Percentiles rank a stretch among this genome's conserved stretches.
These are phyloP conservation scores for Anisogramma anomala DNA, from an alignment of 2,329 filamentous ascomycete species.

Conservation along the genomic window DNA sequence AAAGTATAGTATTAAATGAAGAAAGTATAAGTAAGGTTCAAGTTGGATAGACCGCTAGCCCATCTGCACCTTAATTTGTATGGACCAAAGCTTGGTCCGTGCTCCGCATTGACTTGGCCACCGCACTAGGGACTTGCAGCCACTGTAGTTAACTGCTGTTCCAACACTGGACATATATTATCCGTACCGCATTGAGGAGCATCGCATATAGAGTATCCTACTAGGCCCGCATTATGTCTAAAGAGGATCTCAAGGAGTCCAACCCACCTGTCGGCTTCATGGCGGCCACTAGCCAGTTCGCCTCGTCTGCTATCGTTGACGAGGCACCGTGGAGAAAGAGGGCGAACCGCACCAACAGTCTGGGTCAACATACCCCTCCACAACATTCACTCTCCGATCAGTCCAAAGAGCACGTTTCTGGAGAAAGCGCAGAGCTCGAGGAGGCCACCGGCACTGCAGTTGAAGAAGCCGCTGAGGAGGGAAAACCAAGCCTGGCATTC, in stretches of 20 bases:
- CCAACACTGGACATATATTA: no score
- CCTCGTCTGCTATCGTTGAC: constrained; percentile 26
- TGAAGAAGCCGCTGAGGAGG: neutral
- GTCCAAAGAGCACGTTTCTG: no score
- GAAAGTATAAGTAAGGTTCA: no score
- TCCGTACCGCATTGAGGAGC: no score
- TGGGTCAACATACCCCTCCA: neutral
- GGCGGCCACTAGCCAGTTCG: constrained; percentile 34
- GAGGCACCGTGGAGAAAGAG: constrained; percentile 10
- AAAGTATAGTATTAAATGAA: no score
- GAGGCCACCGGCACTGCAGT: neutral
- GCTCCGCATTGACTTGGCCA: no score
- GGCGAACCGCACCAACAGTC: neutral
- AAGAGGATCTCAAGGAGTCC: constrained; percentile 33
- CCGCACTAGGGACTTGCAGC: no score
- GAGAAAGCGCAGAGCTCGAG: no score
- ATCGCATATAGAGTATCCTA: constrained; percentile 8
- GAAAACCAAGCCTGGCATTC: neutral
- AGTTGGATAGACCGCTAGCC: no score
- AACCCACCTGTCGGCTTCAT: constrained; percentile 36
- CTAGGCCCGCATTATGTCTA: constrained; percentile 16
- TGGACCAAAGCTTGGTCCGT: no score
- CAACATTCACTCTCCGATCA: constrained; percentile 8
- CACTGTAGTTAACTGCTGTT: no score
- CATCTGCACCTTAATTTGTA: no score